Percentiles rank a stretch among this genome's conserved stretches.
phyloP scores from a whole-genome alignment of 805 yeast species.

The Candida xyloterini region DNA sequence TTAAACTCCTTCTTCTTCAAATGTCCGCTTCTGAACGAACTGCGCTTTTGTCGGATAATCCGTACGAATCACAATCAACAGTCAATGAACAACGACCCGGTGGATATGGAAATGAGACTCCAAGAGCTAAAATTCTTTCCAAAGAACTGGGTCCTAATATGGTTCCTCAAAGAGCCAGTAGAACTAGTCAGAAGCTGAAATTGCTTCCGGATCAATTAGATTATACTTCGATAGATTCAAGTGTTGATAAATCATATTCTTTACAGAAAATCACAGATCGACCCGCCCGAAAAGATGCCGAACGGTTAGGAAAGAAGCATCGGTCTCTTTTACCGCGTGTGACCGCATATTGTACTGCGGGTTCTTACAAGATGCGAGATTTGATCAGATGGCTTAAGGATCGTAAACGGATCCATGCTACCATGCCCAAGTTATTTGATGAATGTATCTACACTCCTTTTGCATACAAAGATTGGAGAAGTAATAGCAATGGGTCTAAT shows the following conservation, averaged over 20 bases:
- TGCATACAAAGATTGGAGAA: slow-evolving; percentile 75
- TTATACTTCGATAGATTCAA: slow-evolving; percentile 23
- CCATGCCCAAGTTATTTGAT: slow-evolving; percentile 85
- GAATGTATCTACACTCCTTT: slow-evolving; percentile 95
- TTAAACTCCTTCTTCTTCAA: not conserved
- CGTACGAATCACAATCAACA: slow-evolving; percentile 18
- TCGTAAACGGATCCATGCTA: slow-evolving; percentile 65
- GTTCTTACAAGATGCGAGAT: slow-evolving; percentile 87
- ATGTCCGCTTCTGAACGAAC: slow-evolving; percentile 25
- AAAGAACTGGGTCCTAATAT: slow-evolving; percentile 45
- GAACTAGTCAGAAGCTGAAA: slow-evolving; percentile 71
- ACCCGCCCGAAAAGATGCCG: slow-evolving; percentile 92
- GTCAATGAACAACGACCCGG: slow-evolving; percentile 2
- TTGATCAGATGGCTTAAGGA: slow-evolving; percentile 82
- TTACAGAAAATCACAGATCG: slow-evolving; percentile 84
- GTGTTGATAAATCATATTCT: slow-evolving; percentile 54
- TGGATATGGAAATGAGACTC: not conserved
- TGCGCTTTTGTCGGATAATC: slow-evolving; percentile 32
- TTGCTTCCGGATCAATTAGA: slow-evolving; percentile 60
- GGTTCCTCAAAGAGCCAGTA: slow-evolving; percentile 71
- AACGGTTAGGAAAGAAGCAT: slow-evolving; percentile 81
- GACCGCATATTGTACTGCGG: slow-evolving; percentile 94
- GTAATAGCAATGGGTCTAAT: slow-evolving; percentile 27
- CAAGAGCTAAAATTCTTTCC: slow-evolving; percentile 22
- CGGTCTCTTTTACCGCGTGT: slow-evolving; percentile 86